These are phyloP conservation scores for Tricholoma saponaceum DNA, from an alignment of 768 basidiomycete genomes.

Conservation along the genomic window DNA sequence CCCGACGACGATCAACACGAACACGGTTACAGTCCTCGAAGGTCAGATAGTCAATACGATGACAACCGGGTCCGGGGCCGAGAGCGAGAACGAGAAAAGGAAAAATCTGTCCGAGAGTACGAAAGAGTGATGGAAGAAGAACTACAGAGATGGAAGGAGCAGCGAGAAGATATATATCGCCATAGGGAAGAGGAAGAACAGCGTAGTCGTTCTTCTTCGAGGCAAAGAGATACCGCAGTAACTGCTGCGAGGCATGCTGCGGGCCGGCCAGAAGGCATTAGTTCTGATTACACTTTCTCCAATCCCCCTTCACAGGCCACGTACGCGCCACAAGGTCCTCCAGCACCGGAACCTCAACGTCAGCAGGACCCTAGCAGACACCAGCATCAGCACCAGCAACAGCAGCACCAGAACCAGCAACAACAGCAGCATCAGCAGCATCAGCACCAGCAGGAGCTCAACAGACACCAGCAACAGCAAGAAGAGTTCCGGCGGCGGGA, in stretches of 20 bases:
- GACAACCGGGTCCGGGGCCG: not conserved
- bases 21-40: slow-evolving; percentile 27
- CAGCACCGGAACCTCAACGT: slow-evolving; percentile 3
- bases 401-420: no score
- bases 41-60: not conserved
- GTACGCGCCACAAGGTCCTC: not conserved
- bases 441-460: slow-evolving; percentile 9
- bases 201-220: slow-evolving; percentile 11
- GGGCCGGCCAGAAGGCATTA: slow-evolving; percentile 4
- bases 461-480: slow-evolving; percentile 31
- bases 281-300: slow-evolving; percentile 27
- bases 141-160: slow-evolving; percentile 31
- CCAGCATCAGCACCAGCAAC: not conserved
- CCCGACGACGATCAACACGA: slow-evolving; percentile 7
- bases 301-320: slow-evolving; percentile 18
- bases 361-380: slow-evolving; percentile 13
- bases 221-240: slow-evolving; percentile 20
- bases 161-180: slow-evolving; percentile 26
- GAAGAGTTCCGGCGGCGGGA: slow-evolving; percentile 42
- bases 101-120: slow-evolving; percentile 19
- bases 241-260: slow-evolving; percentile 20
- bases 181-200: slow-evolving; percentile 31
- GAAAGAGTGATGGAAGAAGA: slow-evolving; percentile 28
- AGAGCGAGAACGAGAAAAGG: slow-evolving; percentile 14
- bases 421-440: not conserved